Percentiles rank a stretch among this genome's conserved stretches.
These are phyloP conservation scores for Phaeolepiota aurea DNA, from an alignment of 768 basidiomycete species.

Conservation along the genomic window DNA sequence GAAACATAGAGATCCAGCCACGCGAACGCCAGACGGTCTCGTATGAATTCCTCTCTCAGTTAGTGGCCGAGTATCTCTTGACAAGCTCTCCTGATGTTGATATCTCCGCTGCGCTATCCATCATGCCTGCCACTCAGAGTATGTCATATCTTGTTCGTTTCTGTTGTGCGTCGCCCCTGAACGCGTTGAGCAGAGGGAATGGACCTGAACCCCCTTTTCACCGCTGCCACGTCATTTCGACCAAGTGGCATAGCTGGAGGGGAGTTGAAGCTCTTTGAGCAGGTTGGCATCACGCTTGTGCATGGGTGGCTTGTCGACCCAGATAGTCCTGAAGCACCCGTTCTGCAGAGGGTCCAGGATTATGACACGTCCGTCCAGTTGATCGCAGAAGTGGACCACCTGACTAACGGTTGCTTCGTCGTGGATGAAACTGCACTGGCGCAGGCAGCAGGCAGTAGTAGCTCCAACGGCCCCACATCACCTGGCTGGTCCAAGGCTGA, in stretches of 20 bases:
- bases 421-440: constrained; percentile 19
- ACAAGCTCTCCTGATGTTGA: constrained; percentile 47
- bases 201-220: constrained; percentile 84
- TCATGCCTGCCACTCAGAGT: constrained; percentile 77
- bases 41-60: constrained; percentile 77
- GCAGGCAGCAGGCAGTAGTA: too few relatives aligned
- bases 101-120: constrained; percentile 63
- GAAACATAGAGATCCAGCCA: constrained; percentile 67
- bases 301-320: constrained; percentile 90
- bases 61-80: constrained; percentile 79
- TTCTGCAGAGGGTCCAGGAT: constrained; percentile 45
- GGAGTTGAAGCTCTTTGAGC: constrained; percentile 80
- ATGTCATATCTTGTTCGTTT: constrained; percentile 15
- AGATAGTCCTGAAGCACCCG: constrained; percentile 45
- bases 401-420: constrained; percentile 57
- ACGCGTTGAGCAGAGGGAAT: constrained; percentile 57
- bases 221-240: constrained; percentile 56
- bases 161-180: background rate
- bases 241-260: constrained; percentile 54
- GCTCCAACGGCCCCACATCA: constrained; percentile 13
- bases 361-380: constrained; percentile 70
- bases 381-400: constrained; percentile 74
- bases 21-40: constrained; percentile 60
- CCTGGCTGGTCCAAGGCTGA: constrained; percentile 42
- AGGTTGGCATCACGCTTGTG: constrained; percentile 71